Conservation (phyloP, 2,329 filamentous ascomycete species). For the Colletotrichum tanaceti region DNA sequence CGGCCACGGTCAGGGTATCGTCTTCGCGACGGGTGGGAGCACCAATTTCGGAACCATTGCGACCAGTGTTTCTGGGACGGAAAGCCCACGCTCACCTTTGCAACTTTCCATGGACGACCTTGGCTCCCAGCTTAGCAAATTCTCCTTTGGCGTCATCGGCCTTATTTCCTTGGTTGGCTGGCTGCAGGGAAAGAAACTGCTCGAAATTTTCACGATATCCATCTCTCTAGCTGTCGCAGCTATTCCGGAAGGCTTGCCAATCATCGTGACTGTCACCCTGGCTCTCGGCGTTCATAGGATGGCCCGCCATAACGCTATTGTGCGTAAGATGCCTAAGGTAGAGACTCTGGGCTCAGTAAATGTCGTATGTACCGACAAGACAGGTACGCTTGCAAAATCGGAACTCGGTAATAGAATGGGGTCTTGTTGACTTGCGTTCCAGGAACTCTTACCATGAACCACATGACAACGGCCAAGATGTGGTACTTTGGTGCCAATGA, state of each 20-base stretch:
- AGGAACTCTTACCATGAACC: conserved; percentile 95
- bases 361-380: conserved; percentile 99
- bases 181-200: conserved; percentile 85
- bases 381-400: conserved; percentile 63
- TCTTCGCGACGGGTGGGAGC: conserved; percentile 93
- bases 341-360: conserved; percentile 99
- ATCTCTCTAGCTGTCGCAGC: conserved; percentile 96
- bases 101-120: conserved; percentile 98
- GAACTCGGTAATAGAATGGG: neutral
- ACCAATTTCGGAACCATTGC: conserved; percentile 98
- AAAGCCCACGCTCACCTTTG: conserved; percentile 92
- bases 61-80: conserved; percentile 91
- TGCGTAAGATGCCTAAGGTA: conserved; percentile 94
- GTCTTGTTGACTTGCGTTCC: neutral
- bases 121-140: conserved; percentile 94
- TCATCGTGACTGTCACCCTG: conserved; percentile 97
- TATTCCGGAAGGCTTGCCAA: conserved; percentile 94
- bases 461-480: conserved; percentile 97
- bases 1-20: conserved; percentile 93
- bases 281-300: conserved; percentile 95
- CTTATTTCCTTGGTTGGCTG: conserved; percentile 93
- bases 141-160: conserved; percentile 93
- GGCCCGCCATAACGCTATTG: conserved; percentile 95
- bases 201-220: conserved; percentile 98
- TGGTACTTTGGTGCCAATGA: conserved; percentile 85